These are phyloP conservation scores for Ceratopteris richardii DNA, from an alignment of 75 land plant genomes.

Conservation along the genomic window DNA sequence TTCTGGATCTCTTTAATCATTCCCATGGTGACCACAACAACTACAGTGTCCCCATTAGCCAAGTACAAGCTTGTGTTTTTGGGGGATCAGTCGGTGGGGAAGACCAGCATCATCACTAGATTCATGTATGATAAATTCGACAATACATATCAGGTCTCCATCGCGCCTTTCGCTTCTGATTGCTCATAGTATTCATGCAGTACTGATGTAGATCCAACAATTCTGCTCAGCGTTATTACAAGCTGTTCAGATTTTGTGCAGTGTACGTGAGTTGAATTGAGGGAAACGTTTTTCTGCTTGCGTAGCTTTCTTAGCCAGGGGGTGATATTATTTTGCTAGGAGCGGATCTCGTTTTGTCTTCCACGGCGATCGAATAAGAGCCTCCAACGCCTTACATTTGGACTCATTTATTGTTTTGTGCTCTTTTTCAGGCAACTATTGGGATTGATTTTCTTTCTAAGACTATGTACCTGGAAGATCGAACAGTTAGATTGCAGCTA, in stretches of 20 bases:
- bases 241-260: no score
- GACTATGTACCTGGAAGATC: constrained; percentile 52
- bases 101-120: constrained; percentile 52
- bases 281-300: no score
- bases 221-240: no score
- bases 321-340: no score
- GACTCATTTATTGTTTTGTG: not conserved
- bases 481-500: constrained; percentile 44
- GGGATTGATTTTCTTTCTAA: constrained; percentile 50
- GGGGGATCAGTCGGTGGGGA: constrained; percentile 60
- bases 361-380: no score
- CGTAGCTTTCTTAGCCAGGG: no score
- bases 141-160: constrained; percentile 38
- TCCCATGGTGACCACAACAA: constrained; percentile 13
- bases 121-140: constrained; percentile 54
- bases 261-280: no score
- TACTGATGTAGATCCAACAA: no score
- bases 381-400: not conserved
- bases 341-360: no score
- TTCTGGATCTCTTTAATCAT: not conserved
- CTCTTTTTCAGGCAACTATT: constrained; percentile 31
- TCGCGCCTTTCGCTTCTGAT: no score
- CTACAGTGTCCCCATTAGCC: constrained; percentile 49
- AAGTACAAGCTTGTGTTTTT: constrained; percentile 58
- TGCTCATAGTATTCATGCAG: not conserved